Conservation (phyloP, 179 eudicot species). For the Spergularia azorica region DNA sequence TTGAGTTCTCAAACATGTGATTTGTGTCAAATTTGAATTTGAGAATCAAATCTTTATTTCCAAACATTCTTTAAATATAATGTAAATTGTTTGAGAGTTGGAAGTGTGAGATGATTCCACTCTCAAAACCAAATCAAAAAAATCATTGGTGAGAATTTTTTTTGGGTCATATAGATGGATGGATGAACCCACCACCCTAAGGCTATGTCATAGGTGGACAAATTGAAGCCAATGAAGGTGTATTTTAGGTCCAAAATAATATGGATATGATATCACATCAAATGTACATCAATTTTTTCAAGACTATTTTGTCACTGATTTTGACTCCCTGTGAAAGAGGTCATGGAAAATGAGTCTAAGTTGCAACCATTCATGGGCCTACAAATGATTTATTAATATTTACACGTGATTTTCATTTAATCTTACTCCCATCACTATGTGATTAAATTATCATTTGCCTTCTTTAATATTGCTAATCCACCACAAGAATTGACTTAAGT, state of each 20-base stretch:
- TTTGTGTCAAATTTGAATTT: no score
- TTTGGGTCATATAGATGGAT: no score
- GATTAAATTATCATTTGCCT: not conserved
- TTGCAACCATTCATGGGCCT: not conserved
- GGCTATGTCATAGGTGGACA: conserved; percentile 21
- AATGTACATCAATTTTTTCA: conserved; percentile 4
- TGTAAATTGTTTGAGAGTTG: no score
- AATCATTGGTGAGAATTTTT: no score
- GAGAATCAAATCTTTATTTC: no score
- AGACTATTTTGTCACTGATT: conserved; percentile 23
- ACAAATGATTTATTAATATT: not conserved
- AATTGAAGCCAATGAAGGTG: conserved; percentile 21
- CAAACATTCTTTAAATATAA: no score
- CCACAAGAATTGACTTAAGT: not conserved
- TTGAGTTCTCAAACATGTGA: no score
- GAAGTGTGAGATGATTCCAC: no score
- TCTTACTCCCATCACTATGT: conserved; percentile 1
- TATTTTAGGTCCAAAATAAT: conserved; percentile 17
- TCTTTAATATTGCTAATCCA: not conserved
- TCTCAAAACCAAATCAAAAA: no score
- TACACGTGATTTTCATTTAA: conserved; percentile 21
- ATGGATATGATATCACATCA: conserved; percentile 25
- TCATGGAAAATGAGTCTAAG: conserved; percentile 3
- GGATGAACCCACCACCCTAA: no score
- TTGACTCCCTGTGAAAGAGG: conserved; percentile 18